A percentile compares a stretch with the other conserved stretches of the same genome.
Conservation (phyloP, 225 moss, liverwort and hornwort species). For the Thuidium tamariscinum region DNA sequence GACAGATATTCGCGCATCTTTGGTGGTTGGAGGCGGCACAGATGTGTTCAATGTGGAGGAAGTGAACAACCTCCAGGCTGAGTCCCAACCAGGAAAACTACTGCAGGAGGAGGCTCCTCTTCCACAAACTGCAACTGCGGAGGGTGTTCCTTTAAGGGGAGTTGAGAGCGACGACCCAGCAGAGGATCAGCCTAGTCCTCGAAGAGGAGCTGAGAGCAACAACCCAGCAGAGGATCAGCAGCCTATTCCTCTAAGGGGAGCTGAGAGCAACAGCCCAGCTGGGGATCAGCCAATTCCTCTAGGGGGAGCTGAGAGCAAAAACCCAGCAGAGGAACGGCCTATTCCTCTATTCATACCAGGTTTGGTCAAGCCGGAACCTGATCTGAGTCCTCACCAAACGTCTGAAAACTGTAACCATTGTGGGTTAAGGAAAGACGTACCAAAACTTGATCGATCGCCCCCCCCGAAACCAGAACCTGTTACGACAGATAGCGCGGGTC, state of each 20-base stretch:
- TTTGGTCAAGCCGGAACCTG: constrained; percentile 23
- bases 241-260: not conserved
- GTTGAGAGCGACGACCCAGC: no score
- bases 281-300: no score
- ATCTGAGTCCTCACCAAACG: not conserved
- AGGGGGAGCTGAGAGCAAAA: not conserved
- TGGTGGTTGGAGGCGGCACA: not conserved
- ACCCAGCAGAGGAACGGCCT: not conserved
- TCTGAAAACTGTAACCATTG: constrained; percentile 4
- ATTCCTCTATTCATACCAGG: not conserved
- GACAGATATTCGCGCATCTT: not conserved
- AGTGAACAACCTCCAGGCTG: not conserved
- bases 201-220: not conserved
- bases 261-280: no score
- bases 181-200: no score
- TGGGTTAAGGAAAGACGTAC: not conserved
- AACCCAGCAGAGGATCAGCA: not conserved
- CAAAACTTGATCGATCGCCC: not conserved
- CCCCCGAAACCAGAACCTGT: not conserved
- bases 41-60: not conserved
- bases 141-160: not conserved
- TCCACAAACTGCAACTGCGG: not conserved
- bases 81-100: not conserved
- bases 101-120: not conserved
- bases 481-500: not conserved